Conservation (phyloP, 2,329 filamentous ascomycete species). For the Botrytis aclada region DNA sequence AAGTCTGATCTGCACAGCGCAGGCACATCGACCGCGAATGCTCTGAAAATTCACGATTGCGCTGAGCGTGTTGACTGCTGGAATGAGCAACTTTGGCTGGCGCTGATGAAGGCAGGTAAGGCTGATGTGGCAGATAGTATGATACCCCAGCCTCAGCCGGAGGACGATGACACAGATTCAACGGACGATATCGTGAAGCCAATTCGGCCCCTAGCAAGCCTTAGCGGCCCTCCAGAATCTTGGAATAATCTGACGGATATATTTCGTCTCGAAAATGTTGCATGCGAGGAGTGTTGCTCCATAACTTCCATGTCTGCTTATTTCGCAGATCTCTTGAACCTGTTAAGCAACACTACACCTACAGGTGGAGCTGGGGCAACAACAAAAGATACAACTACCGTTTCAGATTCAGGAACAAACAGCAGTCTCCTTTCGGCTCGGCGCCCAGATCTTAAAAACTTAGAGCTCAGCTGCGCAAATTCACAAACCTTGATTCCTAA, state of each 20-base stretch:
- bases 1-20: background rate
- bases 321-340: background rate
- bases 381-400: background rate
- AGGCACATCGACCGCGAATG: background rate
- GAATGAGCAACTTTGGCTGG: background rate
- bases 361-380: too few species aligned
- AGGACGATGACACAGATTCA: too few species aligned
- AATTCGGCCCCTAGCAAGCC: too few species aligned
- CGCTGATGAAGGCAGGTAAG: background rate
- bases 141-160: too few species aligned
- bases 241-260: background rate
- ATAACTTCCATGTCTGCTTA: background rate
- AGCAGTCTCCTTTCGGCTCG: background rate
- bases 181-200: too few species aligned
- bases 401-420: background rate
- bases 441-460: background rate
- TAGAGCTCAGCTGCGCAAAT: background rate
- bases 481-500: background rate
- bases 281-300: background rate
- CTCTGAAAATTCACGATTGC: background rate
- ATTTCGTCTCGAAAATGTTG: background rate
- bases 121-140: background rate
- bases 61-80: slow-evolving; percentile 1
- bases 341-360: background rate
- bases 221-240: background rate